Base-by-base conservation (phyloP, 176 grass and related monocot species). In the Musa acuminata region DNA sequence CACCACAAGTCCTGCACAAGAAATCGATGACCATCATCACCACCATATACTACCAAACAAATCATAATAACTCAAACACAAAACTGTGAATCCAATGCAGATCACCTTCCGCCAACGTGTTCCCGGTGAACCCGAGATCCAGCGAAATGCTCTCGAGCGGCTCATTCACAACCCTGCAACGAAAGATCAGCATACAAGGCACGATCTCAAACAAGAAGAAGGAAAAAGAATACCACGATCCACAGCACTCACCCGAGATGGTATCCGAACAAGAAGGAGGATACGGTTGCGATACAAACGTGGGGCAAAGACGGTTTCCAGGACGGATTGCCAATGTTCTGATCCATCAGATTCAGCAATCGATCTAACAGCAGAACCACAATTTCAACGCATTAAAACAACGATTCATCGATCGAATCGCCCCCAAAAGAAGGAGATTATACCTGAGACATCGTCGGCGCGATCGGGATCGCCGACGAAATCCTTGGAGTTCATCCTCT, bases 241-340 rank as follows among this genome's bases (percentile, higher is more conserved):
- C 35, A 63, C 24, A 14, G 35, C 49, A 86, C 90, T 77, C 78
- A 99, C 96, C 91, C 89, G 9, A 92, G 49, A 85, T 99, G 96
- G 81, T 99, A 99, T 0, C 96, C 96, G 29, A 89, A 99, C 75
- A 95, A 90, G 81, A 99, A 99, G 1, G 96, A 99, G 24, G 91
- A 81, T 80, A 99, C 76, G 25, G 96, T 95, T 62, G 96, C 91
- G 69, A 92, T 88, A 70, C 91, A 99, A 64, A 99, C 90, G 70
- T 99, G 96, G 55, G 88, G 96, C 79, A 99, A 59, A 64, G 88
- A 95, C 55, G 74, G 78, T 50, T 84, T 87, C 95, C 95, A 99
- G 25, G 95, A 86, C 62, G 95, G 91, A 52, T 76, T 83, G 8
- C 72, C 72, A 82, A 10, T 70, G 14, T 69, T 85, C 76, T 87